Conservation (phyloP, 768 basidiomycete species). For the Termitomyces sp. region DNA sequence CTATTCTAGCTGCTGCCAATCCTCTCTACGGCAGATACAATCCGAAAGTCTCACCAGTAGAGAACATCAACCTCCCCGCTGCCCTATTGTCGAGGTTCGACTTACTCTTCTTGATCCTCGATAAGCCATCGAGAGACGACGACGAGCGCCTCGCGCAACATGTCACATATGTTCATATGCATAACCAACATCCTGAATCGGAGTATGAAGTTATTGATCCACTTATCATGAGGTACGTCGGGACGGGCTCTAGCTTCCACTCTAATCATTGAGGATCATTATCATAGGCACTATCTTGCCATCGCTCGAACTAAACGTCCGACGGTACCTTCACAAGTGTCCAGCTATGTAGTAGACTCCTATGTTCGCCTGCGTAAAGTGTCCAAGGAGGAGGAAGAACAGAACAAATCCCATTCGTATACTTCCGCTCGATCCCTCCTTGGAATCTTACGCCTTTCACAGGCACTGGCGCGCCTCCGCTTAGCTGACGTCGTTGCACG, state of each 20-base stretch:
- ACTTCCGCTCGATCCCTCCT: constrained; percentile 95
- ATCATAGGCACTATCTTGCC: constrained; percentile 86
- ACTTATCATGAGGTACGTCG: constrained; percentile 72
- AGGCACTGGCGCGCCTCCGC: constrained; percentile 90
- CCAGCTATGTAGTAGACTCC: constrained; percentile 89
- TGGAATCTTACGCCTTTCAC: constrained; percentile 88
- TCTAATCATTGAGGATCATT: not conserved
- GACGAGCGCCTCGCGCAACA: constrained; percentile 96
- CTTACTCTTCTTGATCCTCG: constrained; percentile 91
- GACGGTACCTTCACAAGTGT: constrained; percentile 82
- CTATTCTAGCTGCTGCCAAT: constrained; percentile 96
- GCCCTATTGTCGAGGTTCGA: constrained; percentile 96
- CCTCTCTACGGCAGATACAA: constrained; percentile 98
- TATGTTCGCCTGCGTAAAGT: constrained; percentile 94
- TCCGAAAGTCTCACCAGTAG: constrained; percentile 93
- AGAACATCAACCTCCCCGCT: constrained; percentile 98
- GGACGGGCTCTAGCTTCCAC: constrained; percentile 5
- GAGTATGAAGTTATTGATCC: constrained; percentile 84
- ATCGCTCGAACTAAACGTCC: constrained; percentile 84
- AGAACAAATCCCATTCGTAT: constrained; percentile 88
- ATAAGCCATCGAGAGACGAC: constrained; percentile 91
- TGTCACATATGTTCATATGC: constrained; percentile 98
- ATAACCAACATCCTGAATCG: constrained; percentile 81
- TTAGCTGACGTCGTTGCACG: constrained; percentile 76
- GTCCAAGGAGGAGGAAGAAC: constrained; percentile 84